These are phyloP conservation scores for Podospora bellae-mahoneyi DNA, from an alignment of 495 filamentous ascomycete species.

Conservation along the genomic window DNA sequence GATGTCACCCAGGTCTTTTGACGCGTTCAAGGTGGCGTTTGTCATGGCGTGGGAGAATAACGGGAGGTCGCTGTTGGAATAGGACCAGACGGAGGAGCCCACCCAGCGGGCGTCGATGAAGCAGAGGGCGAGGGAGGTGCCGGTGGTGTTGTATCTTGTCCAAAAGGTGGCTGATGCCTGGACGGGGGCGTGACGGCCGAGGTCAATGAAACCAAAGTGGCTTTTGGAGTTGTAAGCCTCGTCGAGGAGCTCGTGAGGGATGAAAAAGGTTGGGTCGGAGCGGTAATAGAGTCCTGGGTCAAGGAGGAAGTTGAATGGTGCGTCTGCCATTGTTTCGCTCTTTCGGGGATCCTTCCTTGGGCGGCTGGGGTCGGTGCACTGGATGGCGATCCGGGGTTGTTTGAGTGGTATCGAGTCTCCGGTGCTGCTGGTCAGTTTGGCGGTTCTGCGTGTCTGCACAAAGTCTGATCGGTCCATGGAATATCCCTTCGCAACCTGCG, in stretches of 20 bases:
- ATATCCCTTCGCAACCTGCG: no score
- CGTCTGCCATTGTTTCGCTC: no score
- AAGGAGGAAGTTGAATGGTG: no score
- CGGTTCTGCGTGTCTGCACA: no score
- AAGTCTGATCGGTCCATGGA: no score
- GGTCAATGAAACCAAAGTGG: neutral
- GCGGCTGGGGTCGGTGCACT: no score
- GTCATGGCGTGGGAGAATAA: conserved; percentile 4
- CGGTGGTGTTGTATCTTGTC: neutral
- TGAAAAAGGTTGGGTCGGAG: neutral
- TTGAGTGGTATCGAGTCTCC: no score
- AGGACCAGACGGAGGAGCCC: conserved; percentile 1
- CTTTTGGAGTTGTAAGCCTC: neutral
- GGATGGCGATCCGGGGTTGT: no score
- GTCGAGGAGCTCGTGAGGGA: conserved; percentile 1
- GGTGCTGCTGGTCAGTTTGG: no score
- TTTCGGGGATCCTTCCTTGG: no score
- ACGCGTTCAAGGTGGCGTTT: neutral
- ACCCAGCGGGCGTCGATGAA: conserved; percentile 11
- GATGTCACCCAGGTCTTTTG: neutral
- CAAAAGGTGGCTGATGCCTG: conserved; percentile 1
- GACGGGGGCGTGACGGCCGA: neutral
- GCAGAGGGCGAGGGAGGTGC: neutral
- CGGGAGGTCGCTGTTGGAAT: neutral
- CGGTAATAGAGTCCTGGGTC: no score